Evolutionary conservation across 2,329 filamentous ascomycete species (phyloP).

Genomic region (Coniochaeta sp.): DNA sequence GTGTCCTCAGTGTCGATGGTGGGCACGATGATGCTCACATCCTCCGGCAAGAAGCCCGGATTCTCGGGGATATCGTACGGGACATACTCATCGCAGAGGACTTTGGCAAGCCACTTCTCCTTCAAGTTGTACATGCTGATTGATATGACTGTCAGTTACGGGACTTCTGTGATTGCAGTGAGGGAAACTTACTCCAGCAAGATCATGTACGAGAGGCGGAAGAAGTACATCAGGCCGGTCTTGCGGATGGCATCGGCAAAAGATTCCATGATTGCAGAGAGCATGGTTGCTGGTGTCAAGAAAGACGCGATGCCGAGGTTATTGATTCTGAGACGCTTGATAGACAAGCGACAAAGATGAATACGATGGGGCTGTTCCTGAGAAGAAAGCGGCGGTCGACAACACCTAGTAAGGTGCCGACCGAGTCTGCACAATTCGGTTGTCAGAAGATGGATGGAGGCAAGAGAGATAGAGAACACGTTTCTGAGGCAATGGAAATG

Average conservation of each 20-base stretch:
- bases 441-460: neutral
- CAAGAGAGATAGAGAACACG: too few species aligned
- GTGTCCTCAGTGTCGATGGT: slow-evolving; percentile 15
- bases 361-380: neutral
- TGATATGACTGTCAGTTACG: neutral
- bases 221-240: too few species aligned
- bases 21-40: slow-evolving; percentile 20
- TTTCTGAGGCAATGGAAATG: too few species aligned
- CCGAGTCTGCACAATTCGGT: neutral
- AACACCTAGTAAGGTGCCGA: neutral
- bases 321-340: neutral
- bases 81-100: neutral
- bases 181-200: neutral
- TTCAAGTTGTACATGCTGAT: neutral
- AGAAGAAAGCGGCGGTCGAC: neutral
- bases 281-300: neutral
- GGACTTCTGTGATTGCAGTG: neutral
- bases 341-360: neutral
- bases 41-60: neutral
- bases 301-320: neutral
- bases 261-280: too few species aligned
- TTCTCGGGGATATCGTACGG: neutral
- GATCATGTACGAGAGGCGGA: too few species aligned
- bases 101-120: neutral
- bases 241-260: too few species aligned